Evolutionary conservation across 2,329 filamentous ascomycete genomes (phyloP), one percentile per base, ranked within the genome.

Genomic region (Penicillium corylophilum): DNA sequence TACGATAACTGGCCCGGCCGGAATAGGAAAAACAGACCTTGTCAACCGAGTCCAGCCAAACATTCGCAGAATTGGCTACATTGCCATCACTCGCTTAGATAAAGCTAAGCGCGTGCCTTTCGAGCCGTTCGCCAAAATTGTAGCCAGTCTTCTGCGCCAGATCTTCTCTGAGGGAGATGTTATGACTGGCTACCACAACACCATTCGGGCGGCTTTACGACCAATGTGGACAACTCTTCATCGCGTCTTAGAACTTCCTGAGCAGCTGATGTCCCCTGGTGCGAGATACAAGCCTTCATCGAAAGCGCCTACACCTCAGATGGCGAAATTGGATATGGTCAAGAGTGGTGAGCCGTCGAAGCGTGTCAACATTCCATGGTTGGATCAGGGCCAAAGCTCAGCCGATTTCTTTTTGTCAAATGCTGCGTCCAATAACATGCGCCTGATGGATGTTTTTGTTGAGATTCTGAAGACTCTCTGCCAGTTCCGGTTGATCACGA

Each of bases 391-490:
- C n/a, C 67, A 73, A 51, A 66, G 58, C 20, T 68, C 72, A 1
- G 62, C 63, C 4, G 70, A 73, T 26, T 72, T 74, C 53, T 71
- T 72, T 33, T 50, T 71, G 40, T 74, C 61, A 57, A 75, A 64
- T 65, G 70, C 70, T 9, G 64, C 70, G 10, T 67, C 63, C 57
- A 68, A 76, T 62, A 80, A 80, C 1, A 87, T 90, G 58, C 85
- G 90, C 12, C 81, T 96, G 50, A 89, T 93, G 79, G 93, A 91
- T 65, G 92, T 89, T 1, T 93, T 95, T 62, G 76, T 96, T 41
- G 92, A 96, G 60, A 87, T 96, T 9, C 72, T 96, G 45, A 83
- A 89, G 46, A 83, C 95, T 38, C 85, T 97, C 49, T 88, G 90
- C 0, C 80, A 86, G 18, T 86, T 92, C 67, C 94, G 92, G 63